Base-by-base conservation (phyloP, 257 asterid species). In the Craterostigma plantagineum region DNA sequence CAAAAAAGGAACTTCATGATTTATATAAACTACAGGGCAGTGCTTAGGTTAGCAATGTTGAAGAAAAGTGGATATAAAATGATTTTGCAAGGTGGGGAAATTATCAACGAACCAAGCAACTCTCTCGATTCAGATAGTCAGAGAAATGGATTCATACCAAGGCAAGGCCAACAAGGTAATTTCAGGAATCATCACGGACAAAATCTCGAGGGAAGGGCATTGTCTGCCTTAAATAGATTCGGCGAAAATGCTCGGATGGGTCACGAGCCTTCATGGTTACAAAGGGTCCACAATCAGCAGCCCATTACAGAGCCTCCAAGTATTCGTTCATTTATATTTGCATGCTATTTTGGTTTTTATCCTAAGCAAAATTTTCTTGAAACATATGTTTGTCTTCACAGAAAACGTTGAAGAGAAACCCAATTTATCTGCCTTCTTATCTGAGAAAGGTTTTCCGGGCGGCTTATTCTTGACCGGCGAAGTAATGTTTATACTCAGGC, bases 201-300 rank as follows among this genome's bases (percentile, higher is more conserved):
- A 68, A 71, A 59, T 66, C 90, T 72, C 53, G 95, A 90, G 65
- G 95, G 94, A 45, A 77, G 80, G 66, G 99, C 99, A 7, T 48
- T 79, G 61, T 79, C 83, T 17, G 99, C 99, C 69, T 80, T 90
- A 51, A 79, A 34, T 64, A 77, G 79, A 42, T 83, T 90, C 12
- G 99, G 99, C 18, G 75, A 77, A 66, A 72, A 54, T 52, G 95
- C 92, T 10, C 63, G 91, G 33, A 70, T 58, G 55, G 62, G 67
- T 50, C 69, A 86, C 18, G 81, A 73, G 62, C 87, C 91, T 18
- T 63, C 92, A 17, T 90, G 94, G 95, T 48, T 83, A 51, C 76
- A 54, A 15, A 66, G 91, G 55, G 80, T 73, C 61, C 82, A 74
- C 51, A 90, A 70, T 38, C 93, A 87, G 52, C 83, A 82, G 55